A percentile compares a stretch with the other conserved stretches of the same genome.
phyloP scores from a whole-genome alignment of 192 early-diverging fungal species.

The Linnemannia exigua region DNA sequence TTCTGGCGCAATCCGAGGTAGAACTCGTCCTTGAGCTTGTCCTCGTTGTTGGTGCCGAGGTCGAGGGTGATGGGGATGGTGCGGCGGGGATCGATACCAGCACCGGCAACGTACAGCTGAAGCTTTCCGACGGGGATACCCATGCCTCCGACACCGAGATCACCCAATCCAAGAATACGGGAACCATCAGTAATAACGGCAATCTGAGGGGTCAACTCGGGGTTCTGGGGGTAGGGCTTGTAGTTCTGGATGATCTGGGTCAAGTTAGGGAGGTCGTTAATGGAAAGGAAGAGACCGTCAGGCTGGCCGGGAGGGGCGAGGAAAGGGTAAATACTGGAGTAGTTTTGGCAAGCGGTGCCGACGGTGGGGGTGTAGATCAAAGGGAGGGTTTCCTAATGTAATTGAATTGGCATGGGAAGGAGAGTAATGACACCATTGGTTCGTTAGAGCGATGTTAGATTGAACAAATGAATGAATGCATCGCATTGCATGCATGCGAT shows the following conservation, averaged over 20 bases:
- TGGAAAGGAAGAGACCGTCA: conserved; percentile 91
- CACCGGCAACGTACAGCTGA: conserved; percentile 89
- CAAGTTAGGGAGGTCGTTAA: conserved; percentile 81
- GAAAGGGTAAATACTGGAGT: conserved; percentile 90
- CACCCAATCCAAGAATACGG: conserved; percentile 94
- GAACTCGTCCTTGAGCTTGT: conserved; percentile 86
- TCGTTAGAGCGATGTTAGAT: neutral
- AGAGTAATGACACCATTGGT: neutral
- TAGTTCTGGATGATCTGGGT: conserved; percentile 86
- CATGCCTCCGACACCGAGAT: conserved; percentile 96
- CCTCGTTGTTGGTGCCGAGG: conserved; percentile 90
- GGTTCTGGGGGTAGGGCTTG: conserved; percentile 71
- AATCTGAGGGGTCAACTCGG: conserved; percentile 76
- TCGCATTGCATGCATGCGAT: neutral
- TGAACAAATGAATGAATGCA: neutral
- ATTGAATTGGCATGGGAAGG: neutral
- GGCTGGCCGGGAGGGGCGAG: conserved; percentile 79
- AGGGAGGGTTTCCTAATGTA: conserved; percentile 76
- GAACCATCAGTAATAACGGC: conserved; percentile 97
- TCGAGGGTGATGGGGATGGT: conserved; percentile 95
- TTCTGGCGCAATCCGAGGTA: conserved; percentile 87
- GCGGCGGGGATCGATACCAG: conserved; percentile 86
- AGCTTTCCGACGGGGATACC: conserved; percentile 97
- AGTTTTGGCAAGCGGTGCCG: conserved; percentile 88
- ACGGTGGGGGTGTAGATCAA: conserved; percentile 91